Conservation (phyloP, 495 filamentous ascomycete genomes). For the Xylaria acuta region DNA sequence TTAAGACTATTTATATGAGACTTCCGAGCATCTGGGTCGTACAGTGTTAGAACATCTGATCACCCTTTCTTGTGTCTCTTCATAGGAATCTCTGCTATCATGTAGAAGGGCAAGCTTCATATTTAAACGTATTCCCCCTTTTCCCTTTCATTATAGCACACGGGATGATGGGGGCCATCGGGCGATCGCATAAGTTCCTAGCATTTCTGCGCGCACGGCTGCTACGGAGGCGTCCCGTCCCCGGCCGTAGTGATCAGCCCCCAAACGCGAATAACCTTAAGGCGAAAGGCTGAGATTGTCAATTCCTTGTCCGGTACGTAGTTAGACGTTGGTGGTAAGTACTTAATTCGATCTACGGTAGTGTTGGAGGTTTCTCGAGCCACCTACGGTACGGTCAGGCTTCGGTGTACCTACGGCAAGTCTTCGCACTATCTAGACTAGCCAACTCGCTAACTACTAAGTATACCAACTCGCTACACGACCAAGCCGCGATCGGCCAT, state of each 20-base stretch:
- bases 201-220: background rate
- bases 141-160: background rate
- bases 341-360: background rate
- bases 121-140: background rate
- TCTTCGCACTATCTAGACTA: background rate
- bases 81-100: background rate
- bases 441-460: background rate
- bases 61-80: background rate
- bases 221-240: background rate
- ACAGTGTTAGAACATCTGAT: background rate
- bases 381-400: background rate
- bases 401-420: background rate
- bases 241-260: background rate
- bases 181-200: background rate
- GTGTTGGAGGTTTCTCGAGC: background rate
- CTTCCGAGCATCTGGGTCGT: background rate
- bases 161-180: background rate
- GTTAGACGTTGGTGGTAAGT: background rate
- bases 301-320: background rate
- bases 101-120: background rate
- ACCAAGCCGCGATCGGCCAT: conserved; percentile 5
- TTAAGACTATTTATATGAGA: conserved; percentile 1
- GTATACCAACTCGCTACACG: too few species aligned
- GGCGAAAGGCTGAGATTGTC: background rate
- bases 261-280: background rate